phyloP scores from a whole-genome alignment of 208 protist species.

The Histomonas meleagridis region DNA sequence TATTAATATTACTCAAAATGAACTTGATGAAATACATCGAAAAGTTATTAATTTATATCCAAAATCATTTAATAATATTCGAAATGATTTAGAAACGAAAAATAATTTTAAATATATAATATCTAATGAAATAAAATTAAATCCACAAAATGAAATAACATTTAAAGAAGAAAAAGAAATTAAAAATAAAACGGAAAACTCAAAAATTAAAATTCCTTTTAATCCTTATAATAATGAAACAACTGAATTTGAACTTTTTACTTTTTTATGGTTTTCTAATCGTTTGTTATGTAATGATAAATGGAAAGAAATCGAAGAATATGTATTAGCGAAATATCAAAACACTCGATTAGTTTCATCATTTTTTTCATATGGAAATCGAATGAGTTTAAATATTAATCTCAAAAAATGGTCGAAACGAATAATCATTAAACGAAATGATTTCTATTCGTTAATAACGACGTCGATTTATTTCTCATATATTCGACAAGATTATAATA shows the following conservation, averaged over 20 bases:
- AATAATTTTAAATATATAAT: too few species aligned
- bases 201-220: not conserved
- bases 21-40: not conserved
- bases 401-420: not conserved
- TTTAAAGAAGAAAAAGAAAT: not conserved
- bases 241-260: not conserved
- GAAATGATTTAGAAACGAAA: not conserved
- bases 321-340: not conserved
- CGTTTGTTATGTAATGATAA: not conserved
- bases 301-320: not conserved
- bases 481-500: not conserved
- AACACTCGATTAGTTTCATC: not conserved
- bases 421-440: not conserved
- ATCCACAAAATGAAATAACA: not conserved
- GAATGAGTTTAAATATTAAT: not conserved
- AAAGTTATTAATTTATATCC: not conserved
- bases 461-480: not conserved
- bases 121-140: not conserved
- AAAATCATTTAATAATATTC: not conserved
- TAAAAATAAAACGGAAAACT: not conserved
- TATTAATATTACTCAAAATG: not conserved
- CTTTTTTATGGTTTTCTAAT: not conserved
- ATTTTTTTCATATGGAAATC: not conserved
- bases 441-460: not conserved
- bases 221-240: not conserved